These are phyloP conservation scores for Pythium guiyangense DNA, from an alignment of 352 stramenopile species.

Conservation along the genomic window DNA sequence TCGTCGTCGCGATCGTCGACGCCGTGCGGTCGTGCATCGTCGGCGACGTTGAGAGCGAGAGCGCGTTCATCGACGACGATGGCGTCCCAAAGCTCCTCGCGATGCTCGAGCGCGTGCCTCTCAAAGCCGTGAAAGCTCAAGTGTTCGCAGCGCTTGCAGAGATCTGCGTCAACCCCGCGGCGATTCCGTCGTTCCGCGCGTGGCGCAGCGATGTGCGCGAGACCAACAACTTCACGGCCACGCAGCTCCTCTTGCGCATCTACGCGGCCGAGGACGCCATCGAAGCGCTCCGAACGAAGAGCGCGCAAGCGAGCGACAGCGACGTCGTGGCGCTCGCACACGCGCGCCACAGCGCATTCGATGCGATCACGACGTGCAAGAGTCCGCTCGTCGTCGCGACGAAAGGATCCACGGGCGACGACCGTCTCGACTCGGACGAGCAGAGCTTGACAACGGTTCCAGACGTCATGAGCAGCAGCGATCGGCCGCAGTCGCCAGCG, in stretches of 20 bases:
- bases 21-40: slow-evolving; percentile 62
- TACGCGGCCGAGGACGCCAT: slow-evolving; percentile 58
- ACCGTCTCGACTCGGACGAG: too few relatives aligned
- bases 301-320: not conserved
- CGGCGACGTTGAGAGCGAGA: slow-evolving; percentile 46
- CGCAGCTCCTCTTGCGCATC: slow-evolving; percentile 58
- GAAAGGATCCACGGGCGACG: not conserved
- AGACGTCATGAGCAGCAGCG: not conserved
- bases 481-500: slow-evolving; percentile 44
- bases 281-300: slow-evolving; percentile 21
- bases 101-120: slow-evolving; percentile 37
- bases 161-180: slow-evolving; percentile 62
- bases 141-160: slow-evolving; percentile 56
- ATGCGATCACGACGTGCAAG: slow-evolving; percentile 42
- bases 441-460: too few relatives aligned
- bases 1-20: slow-evolving; percentile 60
- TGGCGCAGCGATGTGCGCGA: slow-evolving; percentile 52
- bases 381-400: slow-evolving; percentile 36
- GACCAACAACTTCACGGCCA: slow-evolving; percentile 44
- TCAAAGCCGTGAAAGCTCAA: slow-evolving; percentile 56
- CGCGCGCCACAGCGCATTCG: slow-evolving; percentile 39
- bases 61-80: slow-evolving; percentile 50
- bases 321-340: slow-evolving; percentile 23
- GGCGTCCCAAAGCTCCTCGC: slow-evolving; percentile 58
- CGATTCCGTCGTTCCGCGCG: slow-evolving; percentile 55